Conservation (phyloP, 805 yeast genomes). For the Metschnikowia vanudenii region DNA sequence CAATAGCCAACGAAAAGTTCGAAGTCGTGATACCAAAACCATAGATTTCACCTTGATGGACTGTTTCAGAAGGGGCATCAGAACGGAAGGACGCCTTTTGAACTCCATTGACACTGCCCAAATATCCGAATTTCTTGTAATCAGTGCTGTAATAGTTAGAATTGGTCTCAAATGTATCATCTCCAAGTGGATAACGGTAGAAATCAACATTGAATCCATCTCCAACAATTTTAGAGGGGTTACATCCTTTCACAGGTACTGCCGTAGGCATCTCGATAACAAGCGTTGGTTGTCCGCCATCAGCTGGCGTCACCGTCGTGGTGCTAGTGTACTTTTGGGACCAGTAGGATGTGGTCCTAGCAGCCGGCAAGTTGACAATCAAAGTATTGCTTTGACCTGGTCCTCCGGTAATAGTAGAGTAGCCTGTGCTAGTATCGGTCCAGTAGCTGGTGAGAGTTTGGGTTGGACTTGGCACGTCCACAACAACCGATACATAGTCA, state of each 20-base stretch:
- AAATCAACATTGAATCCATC: conserved; percentile 6
- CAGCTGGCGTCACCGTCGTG: no score
- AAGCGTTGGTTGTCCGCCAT: no score
- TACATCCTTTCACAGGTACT: no score
- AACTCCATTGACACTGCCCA: conserved; percentile 2
- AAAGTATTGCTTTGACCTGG: no score
- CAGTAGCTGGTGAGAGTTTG: conserved; percentile 16
- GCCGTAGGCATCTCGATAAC: no score
- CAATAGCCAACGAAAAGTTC: conserved; percentile 8
- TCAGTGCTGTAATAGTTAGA: conserved; percentile 6
- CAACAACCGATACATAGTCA: conserved; percentile 10
- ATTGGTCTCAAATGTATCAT: conserved; percentile 1
- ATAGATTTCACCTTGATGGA: neutral
- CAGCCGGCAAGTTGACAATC: no score
- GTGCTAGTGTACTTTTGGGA: no score
- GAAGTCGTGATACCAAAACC: conserved; percentile 3
- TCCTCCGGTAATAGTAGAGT: conserved; percentile 9
- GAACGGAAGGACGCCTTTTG: neutral
- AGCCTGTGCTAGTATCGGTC: conserved; percentile 11
- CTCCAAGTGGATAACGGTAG: conserved; percentile 6
- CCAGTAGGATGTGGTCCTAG: no score
- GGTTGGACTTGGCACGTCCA: conserved; percentile 18
- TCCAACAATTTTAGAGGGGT: neutral
- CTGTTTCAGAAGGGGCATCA: neutral
- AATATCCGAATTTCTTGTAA: conserved; percentile 3